Evolutionary conservation across 2,329 filamentous ascomycete genomes (phyloP).

Genomic region (Colletotrichum sp.): DNA sequence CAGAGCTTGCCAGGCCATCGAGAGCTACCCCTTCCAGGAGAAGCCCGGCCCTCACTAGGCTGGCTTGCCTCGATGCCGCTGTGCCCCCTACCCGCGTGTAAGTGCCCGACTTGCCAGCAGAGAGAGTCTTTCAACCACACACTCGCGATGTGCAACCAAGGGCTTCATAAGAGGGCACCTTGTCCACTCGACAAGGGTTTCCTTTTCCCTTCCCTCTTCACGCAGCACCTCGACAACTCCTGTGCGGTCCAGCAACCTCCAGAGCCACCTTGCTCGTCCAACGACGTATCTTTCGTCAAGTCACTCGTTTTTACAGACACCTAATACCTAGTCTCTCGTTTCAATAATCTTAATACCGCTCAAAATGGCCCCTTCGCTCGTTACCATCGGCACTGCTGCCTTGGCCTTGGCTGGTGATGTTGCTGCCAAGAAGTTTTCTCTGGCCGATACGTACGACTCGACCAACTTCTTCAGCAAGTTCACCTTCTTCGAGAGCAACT

Average conservation of each 20-base stretch:
- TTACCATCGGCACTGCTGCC: constrained; percentile 42
- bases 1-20: background rate
- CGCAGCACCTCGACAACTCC: constrained; percentile 7
- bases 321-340: constrained; percentile 29
- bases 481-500: constrained; percentile 38
- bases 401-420: constrained; percentile 38
- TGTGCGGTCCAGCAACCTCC: constrained; percentile 11
- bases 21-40: background rate
- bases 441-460: constrained; percentile 44
- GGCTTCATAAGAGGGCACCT: constrained; percentile 8
- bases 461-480: constrained; percentile 55
- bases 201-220: background rate
- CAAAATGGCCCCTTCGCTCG: constrained; percentile 46
- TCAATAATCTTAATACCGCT: constrained; percentile 24
- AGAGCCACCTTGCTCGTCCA: constrained; percentile 40
- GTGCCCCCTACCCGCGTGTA: background rate
- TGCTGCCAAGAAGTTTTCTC: constrained; percentile 37
- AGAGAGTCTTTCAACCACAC: background rate
- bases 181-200: background rate
- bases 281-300: constrained; percentile 51
- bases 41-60: background rate
- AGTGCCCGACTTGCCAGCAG: background rate
- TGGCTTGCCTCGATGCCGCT: background rate
- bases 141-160: background rate
- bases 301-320: constrained; percentile 33